Evolutionary conservation across 805 yeast species (phyloP).

Genomic region (Starmerella sp.): DNA sequence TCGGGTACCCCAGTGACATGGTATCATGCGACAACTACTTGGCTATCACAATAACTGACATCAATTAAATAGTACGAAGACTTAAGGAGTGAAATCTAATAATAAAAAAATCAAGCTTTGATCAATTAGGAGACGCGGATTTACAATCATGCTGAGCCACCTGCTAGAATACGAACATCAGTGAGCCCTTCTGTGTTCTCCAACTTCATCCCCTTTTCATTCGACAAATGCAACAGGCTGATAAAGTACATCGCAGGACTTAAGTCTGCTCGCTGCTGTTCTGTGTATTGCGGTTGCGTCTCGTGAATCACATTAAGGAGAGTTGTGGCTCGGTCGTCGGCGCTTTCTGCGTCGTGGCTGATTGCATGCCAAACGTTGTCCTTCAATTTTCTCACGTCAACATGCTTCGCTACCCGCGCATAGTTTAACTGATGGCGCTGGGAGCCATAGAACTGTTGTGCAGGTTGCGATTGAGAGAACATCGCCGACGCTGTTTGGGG

Average conservation of each 20-base stretch:
- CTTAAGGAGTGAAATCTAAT: too few species aligned
- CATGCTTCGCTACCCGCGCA: slow-evolving; percentile 65
- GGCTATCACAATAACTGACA: too few species aligned
- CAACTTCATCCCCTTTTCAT: slow-evolving; percentile 64
- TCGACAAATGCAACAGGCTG: slow-evolving; percentile 72
- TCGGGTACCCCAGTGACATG: too few species aligned
- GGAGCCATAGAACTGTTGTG: neutral
- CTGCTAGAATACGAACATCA: slow-evolving; percentile 20
- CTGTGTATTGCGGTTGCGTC: slow-evolving; percentile 42
- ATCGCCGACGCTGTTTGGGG: slow-evolving; percentile 17
- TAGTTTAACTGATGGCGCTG: slow-evolving; percentile 36
- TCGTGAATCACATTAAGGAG: slow-evolving; percentile 42
- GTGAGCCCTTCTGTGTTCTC: slow-evolving; percentile 35
- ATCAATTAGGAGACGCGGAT: too few species aligned
- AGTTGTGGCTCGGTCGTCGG: slow-evolving; percentile 8
- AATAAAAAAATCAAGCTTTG: too few species aligned
- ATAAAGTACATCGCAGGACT: slow-evolving; percentile 81
- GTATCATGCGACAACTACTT: too few species aligned
- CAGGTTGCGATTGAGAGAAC: slow-evolving; percentile 10
- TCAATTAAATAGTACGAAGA: too few species aligned
- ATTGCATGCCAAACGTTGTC: slow-evolving; percentile 60
- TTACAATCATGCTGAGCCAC: too few species aligned
- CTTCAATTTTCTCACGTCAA: slow-evolving; percentile 62
- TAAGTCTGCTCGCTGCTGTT: slow-evolving; percentile 49
- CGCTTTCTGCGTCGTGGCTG: slow-evolving; percentile 13